Base-by-base conservation (phyloP, 164 flowering plant species). In the Umbellularia californica region DNA sequence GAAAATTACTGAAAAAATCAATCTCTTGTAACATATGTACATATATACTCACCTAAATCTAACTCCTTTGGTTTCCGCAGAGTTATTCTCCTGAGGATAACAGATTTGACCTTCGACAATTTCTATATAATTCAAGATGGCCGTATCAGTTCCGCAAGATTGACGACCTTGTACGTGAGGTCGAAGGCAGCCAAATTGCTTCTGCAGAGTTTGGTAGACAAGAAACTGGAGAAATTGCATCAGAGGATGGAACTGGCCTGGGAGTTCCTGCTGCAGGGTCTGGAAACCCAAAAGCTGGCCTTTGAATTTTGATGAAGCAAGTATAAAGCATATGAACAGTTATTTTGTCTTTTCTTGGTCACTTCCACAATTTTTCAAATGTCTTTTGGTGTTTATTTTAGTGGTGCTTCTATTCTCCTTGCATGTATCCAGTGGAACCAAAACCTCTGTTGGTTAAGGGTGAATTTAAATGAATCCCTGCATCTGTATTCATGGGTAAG, bases 81-180 rank as follows among this genome's bases (percentile, higher is more conserved):
- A 93, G 98, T 77, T 95, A 95, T 77, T 95, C 98, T 5, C 98
- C 99, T 0, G 99, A 95, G 79, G 99, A 95, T 80, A 95, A 95
- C 66, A 83, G 99, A 77, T 93, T 90, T 73, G 98, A 95, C 80
- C 94, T 93, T 62, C 92, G 97, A 27, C 99, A 93, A 83, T 93
- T 95, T 58, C 86, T 95, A 47, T 95, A 95, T 81, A 95, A 95
- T 73, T 80, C 89, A 66, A 88, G 92, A 78, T 95, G 99, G 99
- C 98, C 99, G 3, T 90, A 83, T 80, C 99, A 95, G 75, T 93
- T 95, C 67, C 92, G 92, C 55, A 90, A 90, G 86, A 95, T 95
- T 14, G 98, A 95, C 82, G 88, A 93, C 69, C 91, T 95, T 76
- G 98, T 92, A 60, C 3, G 70, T 0, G 82, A 87, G 64, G 77